Evolutionary conservation across 2,329 filamentous ascomycete species (phyloP).

Genomic region (Endocalyx cinctus): DNA sequence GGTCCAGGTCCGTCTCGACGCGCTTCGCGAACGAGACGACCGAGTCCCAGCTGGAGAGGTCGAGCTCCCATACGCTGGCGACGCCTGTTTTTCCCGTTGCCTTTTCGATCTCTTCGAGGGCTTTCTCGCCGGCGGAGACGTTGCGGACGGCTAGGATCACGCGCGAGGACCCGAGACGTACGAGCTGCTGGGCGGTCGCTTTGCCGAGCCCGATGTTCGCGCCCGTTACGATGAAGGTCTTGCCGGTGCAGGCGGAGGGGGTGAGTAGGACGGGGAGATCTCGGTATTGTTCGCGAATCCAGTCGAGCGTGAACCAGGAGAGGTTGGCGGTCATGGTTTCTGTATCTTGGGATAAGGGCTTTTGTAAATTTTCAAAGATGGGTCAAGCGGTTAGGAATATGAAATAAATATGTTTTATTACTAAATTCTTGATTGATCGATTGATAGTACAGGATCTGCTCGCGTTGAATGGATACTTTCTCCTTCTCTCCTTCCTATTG

Average conservation of each 20-base stretch:
- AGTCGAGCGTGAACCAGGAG: too few species aligned
- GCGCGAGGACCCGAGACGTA: neutral
- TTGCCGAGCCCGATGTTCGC: neutral
- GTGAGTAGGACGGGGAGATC: neutral
- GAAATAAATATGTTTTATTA: too few species aligned
- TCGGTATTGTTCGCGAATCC: neutral
- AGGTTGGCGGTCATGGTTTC: too few species aligned
- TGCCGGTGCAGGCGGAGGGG: neutral
- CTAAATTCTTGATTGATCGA: too few species aligned
- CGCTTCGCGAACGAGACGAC: neutral
- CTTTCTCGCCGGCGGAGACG: conserved; percentile 5
- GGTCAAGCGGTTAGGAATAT: too few species aligned
- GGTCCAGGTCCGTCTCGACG: neutral
- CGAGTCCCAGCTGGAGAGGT: too few species aligned
- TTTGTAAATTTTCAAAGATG: too few species aligned
- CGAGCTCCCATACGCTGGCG: too few species aligned
- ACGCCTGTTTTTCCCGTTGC: conserved; percentile 4
- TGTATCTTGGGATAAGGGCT: too few species aligned
- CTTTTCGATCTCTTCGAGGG: conserved; percentile 5
- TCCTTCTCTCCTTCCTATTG: too few species aligned
- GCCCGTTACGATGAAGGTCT: neutral
- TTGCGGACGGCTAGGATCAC: conserved; percentile 6
- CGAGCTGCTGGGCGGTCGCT: neutral
- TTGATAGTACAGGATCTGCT: too few species aligned
- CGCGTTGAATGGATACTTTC: too few species aligned